A percentile compares a stretch with the other conserved stretches of the same genome.
phyloP scores from a whole-genome alignment of 371 early-diverging fungal genomes.

The Batrachochytrium dendrobatidis region DNA sequence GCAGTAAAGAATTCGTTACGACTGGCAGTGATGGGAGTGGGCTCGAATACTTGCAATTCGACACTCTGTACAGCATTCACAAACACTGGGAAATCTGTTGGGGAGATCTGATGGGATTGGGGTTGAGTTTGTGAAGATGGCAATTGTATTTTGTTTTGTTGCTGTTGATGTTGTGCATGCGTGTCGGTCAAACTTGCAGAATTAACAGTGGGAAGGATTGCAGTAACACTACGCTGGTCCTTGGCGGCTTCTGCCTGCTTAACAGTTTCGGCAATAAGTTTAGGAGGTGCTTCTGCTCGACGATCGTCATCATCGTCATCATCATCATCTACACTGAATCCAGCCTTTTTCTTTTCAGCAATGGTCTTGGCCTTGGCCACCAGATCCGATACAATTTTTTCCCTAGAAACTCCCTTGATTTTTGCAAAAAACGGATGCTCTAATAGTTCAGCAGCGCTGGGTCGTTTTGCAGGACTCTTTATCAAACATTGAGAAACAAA shows the following conservation, averaged over 20 bases:
- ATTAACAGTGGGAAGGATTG: not conserved
- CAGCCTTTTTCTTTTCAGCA: constrained; percentile 40
- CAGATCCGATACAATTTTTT: constrained; percentile 37
- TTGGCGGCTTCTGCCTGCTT: constrained; percentile 24
- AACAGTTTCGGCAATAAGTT: constrained; percentile 28
- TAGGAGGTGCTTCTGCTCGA: constrained; percentile 31
- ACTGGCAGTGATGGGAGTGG: constrained; percentile 17
- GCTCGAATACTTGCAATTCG: constrained; percentile 15
- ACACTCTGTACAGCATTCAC: constrained; percentile 9
- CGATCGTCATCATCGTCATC: constrained; percentile 36
- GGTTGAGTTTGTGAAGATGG: not conserved
- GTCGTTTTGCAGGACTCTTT: constrained; percentile 41
- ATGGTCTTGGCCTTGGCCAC: constrained; percentile 37
- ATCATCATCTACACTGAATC: constrained; percentile 38
- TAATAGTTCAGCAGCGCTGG: constrained; percentile 39
- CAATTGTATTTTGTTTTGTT: not conserved
- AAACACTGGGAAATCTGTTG: constrained; percentile 8
- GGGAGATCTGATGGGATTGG: not conserved
- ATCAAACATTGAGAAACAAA: constrained; percentile 41
- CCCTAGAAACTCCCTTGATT: constrained; percentile 25
- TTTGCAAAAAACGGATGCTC: constrained; percentile 46
- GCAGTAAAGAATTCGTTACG: constrained; percentile 28
- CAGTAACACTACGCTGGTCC: too few relatives aligned
- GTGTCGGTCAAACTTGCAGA: not conserved
- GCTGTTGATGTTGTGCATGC: not conserved